phyloP scores from a whole-genome alignment of 2,329 filamentous ascomycete species.

The Penicillium sp. region DNA sequence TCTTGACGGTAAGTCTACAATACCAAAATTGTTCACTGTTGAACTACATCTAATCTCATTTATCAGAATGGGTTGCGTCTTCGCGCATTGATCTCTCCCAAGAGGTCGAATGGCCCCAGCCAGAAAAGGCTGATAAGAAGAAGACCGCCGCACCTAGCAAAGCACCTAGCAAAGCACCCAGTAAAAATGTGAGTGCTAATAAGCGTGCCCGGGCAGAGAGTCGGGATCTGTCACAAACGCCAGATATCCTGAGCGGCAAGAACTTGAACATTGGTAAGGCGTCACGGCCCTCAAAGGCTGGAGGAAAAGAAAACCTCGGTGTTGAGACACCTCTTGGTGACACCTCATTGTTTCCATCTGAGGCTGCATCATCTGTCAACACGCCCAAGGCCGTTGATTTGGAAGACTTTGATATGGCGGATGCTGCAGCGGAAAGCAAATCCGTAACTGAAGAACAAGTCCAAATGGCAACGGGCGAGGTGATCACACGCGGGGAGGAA shows the following conservation, averaged over 20 bases:
- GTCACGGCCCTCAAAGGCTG: conserved; percentile 54
- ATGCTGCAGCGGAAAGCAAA: conserved; percentile 32
- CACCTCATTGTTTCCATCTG: conserved; percentile 34
- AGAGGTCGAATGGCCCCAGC: conserved; percentile 94
- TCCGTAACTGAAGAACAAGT: conserved; percentile 40
- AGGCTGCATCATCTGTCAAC: conserved; percentile 38
- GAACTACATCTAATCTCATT: conserved; percentile 33
- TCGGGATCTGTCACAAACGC: conserved; percentile 58
- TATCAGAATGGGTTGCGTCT: conserved; percentile 82
- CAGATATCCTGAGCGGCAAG: conserved; percentile 51
- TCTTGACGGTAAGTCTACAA: conserved; percentile 52
- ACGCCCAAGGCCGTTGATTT: conserved; percentile 40
- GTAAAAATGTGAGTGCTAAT: conserved; percentile 56
- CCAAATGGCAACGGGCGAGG: conserved; percentile 31
- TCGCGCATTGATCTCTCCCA: conserved; percentile 79
- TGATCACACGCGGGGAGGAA: conserved; percentile 73
- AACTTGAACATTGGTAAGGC: conserved; percentile 49
- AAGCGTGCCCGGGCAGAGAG: conserved; percentile 49
- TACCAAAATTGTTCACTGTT: neutral
- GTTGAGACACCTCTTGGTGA: conserved; percentile 39
- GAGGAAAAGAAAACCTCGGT: conserved; percentile 61
- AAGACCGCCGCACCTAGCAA: conserved; percentile 63
- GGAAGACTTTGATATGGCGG: conserved; percentile 47
- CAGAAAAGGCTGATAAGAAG: conserved; percentile 83
- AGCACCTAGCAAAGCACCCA: conserved; percentile 42